Conservation (phyloP, 148 eudicot species). For the Salicornia ramosissima region DNA sequence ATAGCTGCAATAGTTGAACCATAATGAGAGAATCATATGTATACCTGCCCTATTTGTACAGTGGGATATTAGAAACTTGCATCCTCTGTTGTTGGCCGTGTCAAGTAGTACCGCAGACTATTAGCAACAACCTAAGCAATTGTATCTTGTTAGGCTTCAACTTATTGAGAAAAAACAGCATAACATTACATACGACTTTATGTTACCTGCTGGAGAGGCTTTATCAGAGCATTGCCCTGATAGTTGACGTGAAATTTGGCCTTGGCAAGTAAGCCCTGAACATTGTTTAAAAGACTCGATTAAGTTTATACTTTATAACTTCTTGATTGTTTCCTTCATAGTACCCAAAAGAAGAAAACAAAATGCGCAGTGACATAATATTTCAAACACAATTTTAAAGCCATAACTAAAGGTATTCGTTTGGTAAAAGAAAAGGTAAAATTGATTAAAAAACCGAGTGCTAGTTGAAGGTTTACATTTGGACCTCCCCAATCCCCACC, state of each 20-base stretch:
- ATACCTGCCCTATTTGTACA: constrained; percentile 12
- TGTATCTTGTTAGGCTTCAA: constrained; percentile 3
- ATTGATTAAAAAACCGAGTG: too few species aligned
- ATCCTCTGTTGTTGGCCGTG: constrained; percentile 89
- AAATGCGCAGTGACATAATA: too few species aligned
- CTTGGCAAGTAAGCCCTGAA: constrained; percentile 82
- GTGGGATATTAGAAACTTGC: constrained; percentile 57
- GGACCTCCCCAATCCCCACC: too few species aligned
- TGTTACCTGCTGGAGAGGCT: constrained; percentile 82
- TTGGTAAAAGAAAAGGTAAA: too few species aligned
- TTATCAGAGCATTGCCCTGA: constrained; percentile 60
- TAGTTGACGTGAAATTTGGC: constrained; percentile 90
- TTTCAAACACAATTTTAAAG: too few species aligned
- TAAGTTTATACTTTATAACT: neutral
- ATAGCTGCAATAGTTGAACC: constrained; percentile 11
- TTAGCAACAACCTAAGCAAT: constrained; percentile 68
- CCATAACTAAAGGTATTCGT: too few species aligned
- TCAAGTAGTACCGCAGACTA: constrained; percentile 74
- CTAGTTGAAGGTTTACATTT: too few species aligned
- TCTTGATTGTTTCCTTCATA: neutral
- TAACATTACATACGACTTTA: too few species aligned
- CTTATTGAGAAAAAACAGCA: neutral
- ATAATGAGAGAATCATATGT: neutral
- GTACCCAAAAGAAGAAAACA: neutral
- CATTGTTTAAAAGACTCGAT: neutral